These are phyloP conservation scores for Trypanosoma avium DNA, from an alignment of 208 protist genomes.

Conservation along the genomic window DNA sequence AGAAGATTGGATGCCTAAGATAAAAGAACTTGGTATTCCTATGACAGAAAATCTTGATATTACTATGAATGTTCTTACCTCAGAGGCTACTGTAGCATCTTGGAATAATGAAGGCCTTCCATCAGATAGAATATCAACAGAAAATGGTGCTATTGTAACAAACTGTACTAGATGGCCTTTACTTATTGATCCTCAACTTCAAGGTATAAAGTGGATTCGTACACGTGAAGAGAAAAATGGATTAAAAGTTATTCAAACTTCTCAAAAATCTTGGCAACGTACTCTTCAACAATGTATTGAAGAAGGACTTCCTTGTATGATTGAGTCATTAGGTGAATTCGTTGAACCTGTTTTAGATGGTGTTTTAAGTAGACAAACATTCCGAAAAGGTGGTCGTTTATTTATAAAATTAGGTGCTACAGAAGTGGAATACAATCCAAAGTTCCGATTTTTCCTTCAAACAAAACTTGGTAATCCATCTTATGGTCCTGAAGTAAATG, in stretches of 20 bases:
- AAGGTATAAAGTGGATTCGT: conserved; percentile 98
- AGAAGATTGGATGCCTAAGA: conserved; percentile 92
- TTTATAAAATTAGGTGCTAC: conserved; percentile 97
- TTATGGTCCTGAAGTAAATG: conserved; percentile 99
- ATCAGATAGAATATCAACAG: conserved; percentile 96
- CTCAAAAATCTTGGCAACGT: conserved; percentile 90
- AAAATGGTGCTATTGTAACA: conserved; percentile 97
- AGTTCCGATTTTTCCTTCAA: conserved; percentile 97
- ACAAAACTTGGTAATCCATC: conserved; percentile 99
- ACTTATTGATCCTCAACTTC: conserved; percentile 98
- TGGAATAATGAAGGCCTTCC: conserved; percentile 98
- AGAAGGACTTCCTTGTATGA: conserved; percentile 90
- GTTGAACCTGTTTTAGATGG: conserved; percentile 98
- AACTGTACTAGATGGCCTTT: conserved; percentile 98
- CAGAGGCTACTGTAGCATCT: conserved; percentile 90
- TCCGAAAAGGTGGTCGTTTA: conserved; percentile 91
- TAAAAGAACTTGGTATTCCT: conserved; percentile 91
- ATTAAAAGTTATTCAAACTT: conserved; percentile 92
- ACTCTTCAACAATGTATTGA: conserved; percentile 93
- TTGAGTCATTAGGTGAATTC: conserved; percentile 96
- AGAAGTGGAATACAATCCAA: conserved; percentile 94
- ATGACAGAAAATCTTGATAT: conserved; percentile 94
- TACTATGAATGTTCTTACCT: conserved; percentile 92
- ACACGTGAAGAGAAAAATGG: conserved; percentile 95
- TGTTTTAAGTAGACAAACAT: conserved; percentile 94